Evolutionary conservation across 495 filamentous ascomycete genomes (phyloP), one percentile per base, ranked within the genome.

Genomic region (Platismatia glauca): DNA sequence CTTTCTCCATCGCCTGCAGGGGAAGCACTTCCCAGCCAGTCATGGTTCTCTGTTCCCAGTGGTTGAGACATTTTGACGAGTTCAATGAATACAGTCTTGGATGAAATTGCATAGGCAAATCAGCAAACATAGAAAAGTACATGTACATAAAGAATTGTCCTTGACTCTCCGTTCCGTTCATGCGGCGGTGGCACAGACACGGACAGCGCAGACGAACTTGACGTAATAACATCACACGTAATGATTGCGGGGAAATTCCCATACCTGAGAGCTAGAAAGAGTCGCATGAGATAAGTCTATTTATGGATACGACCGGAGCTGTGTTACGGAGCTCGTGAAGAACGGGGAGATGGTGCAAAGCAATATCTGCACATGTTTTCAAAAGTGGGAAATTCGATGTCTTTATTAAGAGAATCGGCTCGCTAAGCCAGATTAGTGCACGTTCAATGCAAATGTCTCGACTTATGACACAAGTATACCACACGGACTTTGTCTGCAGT

Each of bases 161-260:
- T 12, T 11, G 12, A 46, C 4, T 27, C n/a, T 11, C 48, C 5
- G 18, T 52, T 15, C 13, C 48, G 18, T 52, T 31, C 15, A 31
- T 53, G 29, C 50, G 50, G 29, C 27, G 16, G 48, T 31, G 48
- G 29, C 50, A 53, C 27, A 53, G 29, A 53, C 5, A 20, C 24
- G 27, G 39, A n/a, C 59, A 61, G 35, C 38, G 27, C 11, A 53
- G 46, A 48, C 48, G 15, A 33, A 29, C 35, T 55, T 61, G 46
- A 61, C 59, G 59, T 61, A 55, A 61, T 55, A 13, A 13, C 22
- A 16, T 29, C 59, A 11, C 8, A 27, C n/a, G 48, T 37, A 29
- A 39, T 27, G 34, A 39, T 37, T 43, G 56, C 34, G 56, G 56
- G 56, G 56, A 8, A 3, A 16, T 29, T 7, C 8, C 24, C 24